Conservation (phyloP, 768 basidiomycete genomes). For the Pleurotus giganteus region DNA sequence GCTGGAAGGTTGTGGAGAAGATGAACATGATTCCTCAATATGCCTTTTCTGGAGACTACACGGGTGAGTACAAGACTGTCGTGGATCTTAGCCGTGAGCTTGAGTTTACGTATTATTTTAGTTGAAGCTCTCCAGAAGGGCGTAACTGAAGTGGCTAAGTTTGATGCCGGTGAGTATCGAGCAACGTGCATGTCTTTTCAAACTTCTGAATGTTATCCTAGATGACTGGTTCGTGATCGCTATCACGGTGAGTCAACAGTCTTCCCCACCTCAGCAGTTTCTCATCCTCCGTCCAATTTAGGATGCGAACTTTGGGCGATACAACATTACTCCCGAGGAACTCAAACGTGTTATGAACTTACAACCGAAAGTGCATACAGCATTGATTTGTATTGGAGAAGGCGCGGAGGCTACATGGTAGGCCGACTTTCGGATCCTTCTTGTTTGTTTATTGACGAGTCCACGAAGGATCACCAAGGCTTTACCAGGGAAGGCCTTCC, state of each 20-base stretch:
- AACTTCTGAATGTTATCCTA: slow-evolving; percentile 15
- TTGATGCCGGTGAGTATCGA: slow-evolving; percentile 49
- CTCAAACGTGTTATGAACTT: slow-evolving; percentile 55
- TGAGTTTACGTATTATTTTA: slow-evolving; percentile 19
- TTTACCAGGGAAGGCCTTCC: slow-evolving; percentile 60
- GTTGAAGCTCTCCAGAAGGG: slow-evolving; percentile 67
- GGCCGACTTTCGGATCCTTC: slow-evolving; percentile 10
- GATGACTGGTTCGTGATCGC: slow-evolving; percentile 75
- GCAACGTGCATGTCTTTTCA: background rate
- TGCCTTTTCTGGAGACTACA: slow-evolving; percentile 66
- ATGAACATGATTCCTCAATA: slow-evolving; percentile 70
- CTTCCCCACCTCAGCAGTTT: background rate
- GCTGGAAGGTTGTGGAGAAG: slow-evolving; percentile 69
- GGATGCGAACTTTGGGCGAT: slow-evolving; percentile 68
- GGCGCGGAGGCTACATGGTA: slow-evolving; percentile 65
- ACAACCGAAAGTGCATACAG: slow-evolving; percentile 64
- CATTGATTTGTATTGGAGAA: slow-evolving; percentile 68
- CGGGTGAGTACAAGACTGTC: slow-evolving; percentile 35
- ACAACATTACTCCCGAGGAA: slow-evolving; percentile 59
- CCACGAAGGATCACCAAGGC: slow-evolving; percentile 52
- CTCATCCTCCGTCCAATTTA: slow-evolving; percentile 14
- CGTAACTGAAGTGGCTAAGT: slow-evolving; percentile 57
- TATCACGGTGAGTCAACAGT: slow-evolving; percentile 43
- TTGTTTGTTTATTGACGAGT: background rate
- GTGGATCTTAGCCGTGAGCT: background rate